A percentile compares a stretch with the other conserved stretches of the same genome.
These are phyloP conservation scores for Metarhizium humberi DNA, from an alignment of 2,329 filamentous ascomycete genomes.

Conservation along the genomic window DNA sequence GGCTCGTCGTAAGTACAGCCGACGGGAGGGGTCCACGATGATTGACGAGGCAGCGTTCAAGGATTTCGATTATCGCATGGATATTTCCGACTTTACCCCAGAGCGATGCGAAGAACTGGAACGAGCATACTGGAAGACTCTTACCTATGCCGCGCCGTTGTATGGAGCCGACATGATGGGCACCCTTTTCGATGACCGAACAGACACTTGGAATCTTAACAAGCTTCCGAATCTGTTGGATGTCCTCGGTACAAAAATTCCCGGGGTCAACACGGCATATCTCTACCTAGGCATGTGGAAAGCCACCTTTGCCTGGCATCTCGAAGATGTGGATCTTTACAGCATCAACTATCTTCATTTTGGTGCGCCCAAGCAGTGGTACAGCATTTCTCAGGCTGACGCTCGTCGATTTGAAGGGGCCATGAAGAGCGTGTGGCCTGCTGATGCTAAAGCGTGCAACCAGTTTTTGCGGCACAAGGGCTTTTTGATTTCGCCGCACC, in stretches of 20 bases:
- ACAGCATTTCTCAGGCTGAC: conserved; percentile 95
- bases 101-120: conserved; percentile 94
- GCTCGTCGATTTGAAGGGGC: conserved; percentile 85
- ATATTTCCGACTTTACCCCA: conserved; percentile 77
- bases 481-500: conserved; percentile 86
- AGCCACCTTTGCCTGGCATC: conserved; percentile 96
- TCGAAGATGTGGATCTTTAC: conserved; percentile 97
- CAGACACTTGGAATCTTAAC: conserved; percentile 85
- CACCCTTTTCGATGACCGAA: conserved; percentile 82
- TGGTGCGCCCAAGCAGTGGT: conserved; percentile 98
- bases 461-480: conserved; percentile 97
- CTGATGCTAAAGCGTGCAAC: conserved; percentile 88
- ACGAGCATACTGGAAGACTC: conserved; percentile 90
- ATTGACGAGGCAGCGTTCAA: conserved; percentile 88
- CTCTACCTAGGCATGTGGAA: conserved; percentile 99
- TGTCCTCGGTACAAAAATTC: conserved; percentile 88
- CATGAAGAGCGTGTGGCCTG: conserved; percentile 93
- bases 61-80: conserved; percentile 82
- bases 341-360: conserved; percentile 99
- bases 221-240: conserved; percentile 90
- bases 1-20: conserved; percentile 78
- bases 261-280: conserved; percentile 96
- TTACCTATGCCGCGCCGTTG: conserved; percentile 89
- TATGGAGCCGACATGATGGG: conserved; percentile 97
- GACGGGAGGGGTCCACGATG: conserved; percentile 64